Evolutionary conservation across 805 yeast species (phyloP).

Genomic region (Grigorovia yakushimaensis): DNA sequence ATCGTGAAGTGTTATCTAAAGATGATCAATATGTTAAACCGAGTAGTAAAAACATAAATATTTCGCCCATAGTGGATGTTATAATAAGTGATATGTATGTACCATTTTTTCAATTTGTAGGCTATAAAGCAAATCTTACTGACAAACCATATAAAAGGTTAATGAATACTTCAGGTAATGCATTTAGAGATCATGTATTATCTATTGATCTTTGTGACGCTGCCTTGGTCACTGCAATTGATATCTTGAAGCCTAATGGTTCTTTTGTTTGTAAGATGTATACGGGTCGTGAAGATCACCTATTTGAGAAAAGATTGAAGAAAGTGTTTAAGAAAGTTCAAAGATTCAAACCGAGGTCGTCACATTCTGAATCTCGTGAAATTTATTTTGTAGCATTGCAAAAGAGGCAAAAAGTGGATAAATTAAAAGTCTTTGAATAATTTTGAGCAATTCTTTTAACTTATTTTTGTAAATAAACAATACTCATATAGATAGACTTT

Average conservation of each 20-base stretch:
- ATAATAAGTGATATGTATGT: constrained; percentile 79
- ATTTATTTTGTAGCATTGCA: constrained; percentile 66
- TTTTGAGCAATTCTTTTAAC: no score
- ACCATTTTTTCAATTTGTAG: constrained; percentile 32
- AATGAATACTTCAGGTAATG: constrained; percentile 82
- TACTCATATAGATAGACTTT: no score
- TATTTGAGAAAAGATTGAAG: constrained; percentile 49
- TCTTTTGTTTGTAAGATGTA: constrained; percentile 72
- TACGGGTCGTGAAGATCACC: constrained; percentile 68
- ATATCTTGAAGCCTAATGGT: constrained; percentile 63
- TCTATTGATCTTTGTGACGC: constrained; percentile 90
- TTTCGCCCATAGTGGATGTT: constrained; percentile 44
- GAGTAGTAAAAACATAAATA: constrained; percentile 7
- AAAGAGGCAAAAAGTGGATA: constrained; percentile 35
- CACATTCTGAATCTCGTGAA: constrained; percentile 72
- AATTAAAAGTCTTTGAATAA: constrained; percentile 34
- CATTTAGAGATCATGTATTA: constrained; percentile 68
- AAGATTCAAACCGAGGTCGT: constrained; percentile 72
- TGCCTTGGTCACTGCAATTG: constrained; percentile 66
- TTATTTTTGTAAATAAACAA: no score
- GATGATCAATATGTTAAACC: constrained; percentile 8
- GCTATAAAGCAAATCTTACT: constrained; percentile 43
- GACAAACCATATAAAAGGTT: constrained; percentile 80
- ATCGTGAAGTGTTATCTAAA: constrained; percentile 17
- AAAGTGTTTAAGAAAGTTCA: constrained; percentile 52